Evolutionary conservation across 208 protist genomes (phyloP).

Genomic region (Histomonas meleagridis): DNA sequence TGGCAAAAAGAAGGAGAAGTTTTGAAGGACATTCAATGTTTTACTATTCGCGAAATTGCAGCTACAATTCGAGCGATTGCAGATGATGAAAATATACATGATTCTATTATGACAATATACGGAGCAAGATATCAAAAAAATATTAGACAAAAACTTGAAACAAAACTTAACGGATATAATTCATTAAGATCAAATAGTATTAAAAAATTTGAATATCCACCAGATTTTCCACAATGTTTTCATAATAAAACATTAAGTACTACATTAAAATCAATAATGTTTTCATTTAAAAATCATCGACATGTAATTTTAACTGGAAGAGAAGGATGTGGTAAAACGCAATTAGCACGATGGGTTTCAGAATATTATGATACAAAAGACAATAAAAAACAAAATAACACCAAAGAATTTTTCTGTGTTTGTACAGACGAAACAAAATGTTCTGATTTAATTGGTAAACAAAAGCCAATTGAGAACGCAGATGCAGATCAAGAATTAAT

Average conservation of each 20-base stretch:
- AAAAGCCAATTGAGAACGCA: too few species aligned
- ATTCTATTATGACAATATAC: not conserved
- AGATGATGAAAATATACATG: not conserved
- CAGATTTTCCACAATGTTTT: not conserved
- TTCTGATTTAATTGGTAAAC: not conserved
- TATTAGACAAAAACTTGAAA: too few species aligned
- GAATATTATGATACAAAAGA: not conserved
- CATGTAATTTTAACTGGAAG: not conserved
- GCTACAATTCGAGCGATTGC: not conserved
- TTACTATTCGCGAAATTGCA: not conserved
- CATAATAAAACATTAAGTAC: not conserved
- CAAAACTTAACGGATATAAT: too few species aligned
- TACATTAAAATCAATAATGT: not conserved
- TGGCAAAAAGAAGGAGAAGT: not conserved
- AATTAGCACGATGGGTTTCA: not conserved
- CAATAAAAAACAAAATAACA: not conserved
- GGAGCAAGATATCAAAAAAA: not conserved
- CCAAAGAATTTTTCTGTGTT: not conserved
- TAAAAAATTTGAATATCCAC: not conserved
- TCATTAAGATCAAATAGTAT: not conserved
- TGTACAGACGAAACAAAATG: not conserved
- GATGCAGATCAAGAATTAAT: not conserved
- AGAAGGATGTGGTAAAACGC: not conserved
- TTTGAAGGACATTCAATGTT: not conserved
- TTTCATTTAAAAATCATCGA: not conserved